Base-by-base conservation (phyloP, 2,329 filamentous ascomycete genomes). In the Pseudomassariella vexata region DNA sequence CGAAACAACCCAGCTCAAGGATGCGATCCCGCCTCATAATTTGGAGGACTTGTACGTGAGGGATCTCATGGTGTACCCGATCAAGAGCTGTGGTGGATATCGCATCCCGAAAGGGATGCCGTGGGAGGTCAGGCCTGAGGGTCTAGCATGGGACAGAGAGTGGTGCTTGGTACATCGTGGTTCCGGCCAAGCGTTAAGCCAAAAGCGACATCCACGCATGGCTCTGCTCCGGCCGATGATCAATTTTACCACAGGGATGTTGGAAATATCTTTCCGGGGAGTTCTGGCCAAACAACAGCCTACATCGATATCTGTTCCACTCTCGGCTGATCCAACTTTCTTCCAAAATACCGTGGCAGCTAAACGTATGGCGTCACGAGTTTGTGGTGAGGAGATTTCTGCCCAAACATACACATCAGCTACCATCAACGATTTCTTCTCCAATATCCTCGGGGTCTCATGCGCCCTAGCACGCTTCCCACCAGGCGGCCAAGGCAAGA, bases 151-250 rank as follows among this genome's bases (percentile, higher is more conserved):
- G 88, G 92, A 98, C 55, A 74, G 92, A 39, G 90, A 96, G 63
- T 98, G 92, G 90, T 96, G 90, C 59, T 65, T 98, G 14, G 70
- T 98, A 10, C 89, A 95, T 53, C 75, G 80, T 50, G 88, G 86
- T 25, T 94, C 89, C 2, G 84, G 86, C 0, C 79, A 81, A 46
- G 87, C 83, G 5, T 65, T 98, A 33, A 95, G 77, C 52, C 90
- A 96, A 58, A 98, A 96, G 60, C 72, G 80, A 42, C 82, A 92
- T 51, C 85, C 89, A 3, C 76, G 70, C 20, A 96, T 98, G 90
- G 83, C 86, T 9, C 71, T 95, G 5, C 69, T 98, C 31, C 73
- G 73, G 30, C 90, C 92, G 6, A 57, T 52, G 5, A 65, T 96
- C 24, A 84, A 96, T 47, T 75, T 94, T 35, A 62, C 72, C 1